These are phyloP conservation scores for Aspergillus sp. DNA, from an alignment of 2,329 filamentous ascomycete species.

Conservation along the genomic window DNA sequence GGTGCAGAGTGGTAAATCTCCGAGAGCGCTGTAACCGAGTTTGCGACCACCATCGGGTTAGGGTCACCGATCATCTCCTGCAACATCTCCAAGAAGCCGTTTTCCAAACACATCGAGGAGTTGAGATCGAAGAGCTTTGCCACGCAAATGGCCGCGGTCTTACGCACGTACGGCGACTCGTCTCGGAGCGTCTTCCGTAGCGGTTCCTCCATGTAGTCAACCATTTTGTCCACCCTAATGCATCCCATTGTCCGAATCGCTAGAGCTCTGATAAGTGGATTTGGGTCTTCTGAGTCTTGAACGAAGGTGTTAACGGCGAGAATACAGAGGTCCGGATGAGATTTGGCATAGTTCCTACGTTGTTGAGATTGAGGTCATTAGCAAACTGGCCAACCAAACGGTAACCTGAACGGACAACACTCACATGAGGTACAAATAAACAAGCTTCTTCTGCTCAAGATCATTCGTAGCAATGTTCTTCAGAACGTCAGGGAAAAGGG, in stretches of 20 bases:
- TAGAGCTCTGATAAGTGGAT: constrained; percentile 86
- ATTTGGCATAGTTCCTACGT: constrained; percentile 95
- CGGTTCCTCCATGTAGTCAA: constrained; percentile 99
- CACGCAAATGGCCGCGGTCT: constrained; percentile 95
- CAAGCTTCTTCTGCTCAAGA: constrained; percentile 97
- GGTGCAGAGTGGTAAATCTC: constrained; percentile 88
- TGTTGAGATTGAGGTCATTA: constrained; percentile 10
- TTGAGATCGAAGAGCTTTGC: constrained; percentile 97
- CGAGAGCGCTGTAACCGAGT: constrained; percentile 86
- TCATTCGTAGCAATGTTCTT: constrained; percentile 97
- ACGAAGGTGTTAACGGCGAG: constrained; percentile 98
- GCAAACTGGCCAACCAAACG: constrained; percentile 1
- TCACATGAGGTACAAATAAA: constrained; percentile 95
- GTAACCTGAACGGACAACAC: constrained; percentile 18
- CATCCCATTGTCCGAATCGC: constrained; percentile 98
- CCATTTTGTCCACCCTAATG: constrained; percentile 98
- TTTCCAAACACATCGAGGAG: constrained; percentile 85
- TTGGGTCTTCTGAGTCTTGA: constrained; percentile 97
- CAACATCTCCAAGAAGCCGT: constrained; percentile 86
- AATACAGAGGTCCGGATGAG: constrained; percentile 96
- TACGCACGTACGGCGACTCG: constrained; percentile 96
- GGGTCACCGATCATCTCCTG: constrained; percentile 96
- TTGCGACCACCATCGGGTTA: constrained; percentile 98
- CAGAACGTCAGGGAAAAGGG: constrained; percentile 91
- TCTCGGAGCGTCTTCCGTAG: constrained; percentile 91